phyloP scores from a whole-genome alignment of 805 yeast species.

The Metschnikowia kunwiensis region DNA sequence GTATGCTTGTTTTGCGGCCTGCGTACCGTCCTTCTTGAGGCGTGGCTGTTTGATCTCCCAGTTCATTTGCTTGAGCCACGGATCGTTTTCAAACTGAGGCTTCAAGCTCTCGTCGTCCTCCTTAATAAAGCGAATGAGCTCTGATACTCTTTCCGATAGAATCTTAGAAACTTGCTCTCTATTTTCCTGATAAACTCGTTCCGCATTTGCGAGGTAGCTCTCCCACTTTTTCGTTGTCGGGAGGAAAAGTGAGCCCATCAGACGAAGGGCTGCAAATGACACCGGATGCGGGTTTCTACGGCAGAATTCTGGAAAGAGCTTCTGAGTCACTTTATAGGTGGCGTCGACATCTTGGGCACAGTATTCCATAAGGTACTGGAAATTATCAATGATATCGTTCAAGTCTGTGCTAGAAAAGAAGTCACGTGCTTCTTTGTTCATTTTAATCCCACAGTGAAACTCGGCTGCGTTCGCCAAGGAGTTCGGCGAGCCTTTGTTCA shows the following conservation, averaged over 20 bases:
- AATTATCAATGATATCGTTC: slow-evolving; percentile 50
- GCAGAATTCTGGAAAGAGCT: slow-evolving; percentile 66
- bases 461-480: slow-evolving; percentile 76
- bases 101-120: slow-evolving; percentile 26
- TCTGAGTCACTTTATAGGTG: slow-evolving; percentile 66
- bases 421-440: slow-evolving; percentile 70
- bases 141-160: slow-evolving; percentile 57
- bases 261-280: slow-evolving; percentile 80
- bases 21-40: slow-evolving; percentile 64
- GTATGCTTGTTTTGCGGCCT: slow-evolving; percentile 66
- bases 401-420: slow-evolving; percentile 56
- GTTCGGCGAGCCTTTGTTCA: slow-evolving; percentile 69
- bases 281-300: slow-evolving; percentile 87
- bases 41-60: slow-evolving; percentile 70
- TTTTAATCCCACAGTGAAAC: slow-evolving; percentile 65
- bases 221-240: slow-evolving; percentile 80
- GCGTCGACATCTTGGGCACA: slow-evolving; percentile 83
- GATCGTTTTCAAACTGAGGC: slow-evolving; percentile 55
- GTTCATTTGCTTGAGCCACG: slow-evolving; percentile 87
- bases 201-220: slow-evolving; percentile 66
- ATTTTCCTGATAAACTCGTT: slow-evolving; percentile 58
- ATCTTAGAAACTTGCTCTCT: slow-evolving; percentile 54
- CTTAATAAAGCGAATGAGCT: slow-evolving; percentile 45
- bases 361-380: slow-evolving; percentile 64
- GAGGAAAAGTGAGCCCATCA: slow-evolving; percentile 67